Percentiles rank a stretch among this genome's conserved stretches.
These are phyloP conservation scores for Verbena officinalis DNA, from an alignment of 257 asterid genomes.

Conservation along the genomic window DNA sequence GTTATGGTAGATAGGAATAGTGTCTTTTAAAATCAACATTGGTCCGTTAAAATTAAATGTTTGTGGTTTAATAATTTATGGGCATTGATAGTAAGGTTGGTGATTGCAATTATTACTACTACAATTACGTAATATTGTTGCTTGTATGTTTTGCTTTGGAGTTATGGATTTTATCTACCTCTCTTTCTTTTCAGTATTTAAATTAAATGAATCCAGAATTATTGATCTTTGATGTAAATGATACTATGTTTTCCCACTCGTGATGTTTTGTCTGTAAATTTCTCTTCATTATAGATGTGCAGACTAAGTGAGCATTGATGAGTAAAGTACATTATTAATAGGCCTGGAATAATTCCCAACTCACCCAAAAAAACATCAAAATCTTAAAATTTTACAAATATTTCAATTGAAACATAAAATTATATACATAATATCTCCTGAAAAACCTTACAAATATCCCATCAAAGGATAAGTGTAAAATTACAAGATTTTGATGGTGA, in stretches of 20 bases:
- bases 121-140: conserved; percentile 22
- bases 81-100: conserved; percentile 36
- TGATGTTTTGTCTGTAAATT: background rate
- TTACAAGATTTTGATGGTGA: too few relatives aligned
- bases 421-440: too few relatives aligned
- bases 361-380: too few relatives aligned
- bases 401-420: too few relatives aligned
- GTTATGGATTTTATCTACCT: conserved; percentile 33
- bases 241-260: background rate
- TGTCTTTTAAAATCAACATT: background rate
- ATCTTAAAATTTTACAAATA: too few relatives aligned
- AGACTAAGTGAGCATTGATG: background rate
- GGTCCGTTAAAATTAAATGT: conserved; percentile 30
- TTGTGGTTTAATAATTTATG: conserved; percentile 19
- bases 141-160: background rate
- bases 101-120: conserved; percentile 34
- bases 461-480: too few relatives aligned
- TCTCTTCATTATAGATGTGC: background rate
- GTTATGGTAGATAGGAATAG: too few relatives aligned
- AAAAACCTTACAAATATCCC: too few relatives aligned
- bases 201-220: conserved; percentile 15
- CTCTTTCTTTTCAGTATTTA: background rate
- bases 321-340: background rate
- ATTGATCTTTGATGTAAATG: background rate
- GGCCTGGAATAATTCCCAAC: background rate